Evolutionary conservation across 768 basidiomycete species (phyloP).

Genomic region (Boletus rex-veris): DNA sequence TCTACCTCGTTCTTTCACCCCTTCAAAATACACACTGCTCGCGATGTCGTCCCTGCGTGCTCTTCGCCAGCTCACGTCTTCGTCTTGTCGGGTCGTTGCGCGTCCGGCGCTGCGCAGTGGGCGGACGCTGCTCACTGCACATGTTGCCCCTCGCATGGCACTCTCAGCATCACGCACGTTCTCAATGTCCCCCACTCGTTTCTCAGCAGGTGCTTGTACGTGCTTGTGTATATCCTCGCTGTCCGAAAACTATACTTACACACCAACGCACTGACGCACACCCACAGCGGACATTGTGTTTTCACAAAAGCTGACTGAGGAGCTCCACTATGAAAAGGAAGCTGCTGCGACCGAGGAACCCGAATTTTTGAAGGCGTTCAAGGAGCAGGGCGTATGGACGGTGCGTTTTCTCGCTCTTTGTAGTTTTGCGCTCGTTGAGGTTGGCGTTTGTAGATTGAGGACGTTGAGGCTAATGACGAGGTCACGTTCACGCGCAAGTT

Average conservation of each 20-base stretch:
- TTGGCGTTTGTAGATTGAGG: conserved; percentile 53
- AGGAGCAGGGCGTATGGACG: conserved; percentile 71
- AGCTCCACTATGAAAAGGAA: conserved; percentile 84
- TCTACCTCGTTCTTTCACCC: neutral
- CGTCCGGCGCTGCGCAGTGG: conserved; percentile 26
- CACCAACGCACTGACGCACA: neutral
- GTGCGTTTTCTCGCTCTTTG: conserved; percentile 33
- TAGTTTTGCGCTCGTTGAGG: neutral
- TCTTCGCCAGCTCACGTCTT: conserved; percentile 52
- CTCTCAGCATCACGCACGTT: conserved; percentile 37
- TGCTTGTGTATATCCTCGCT: neutral
- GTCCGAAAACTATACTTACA: too few species aligned
- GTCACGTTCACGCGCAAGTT: conserved; percentile 78
- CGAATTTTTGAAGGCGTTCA: conserved; percentile 77
- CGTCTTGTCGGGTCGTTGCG: conserved; percentile 38
- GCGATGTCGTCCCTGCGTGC: conserved; percentile 62
- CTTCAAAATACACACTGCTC: neutral
- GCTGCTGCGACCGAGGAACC: conserved; percentile 46
- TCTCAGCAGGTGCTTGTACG: conserved; percentile 46
- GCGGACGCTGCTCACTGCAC: conserved; percentile 15
- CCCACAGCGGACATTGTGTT: conserved; percentile 68
- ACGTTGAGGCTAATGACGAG: conserved; percentile 73
- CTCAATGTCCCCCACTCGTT: conserved; percentile 36
- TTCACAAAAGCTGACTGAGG: conserved; percentile 70
- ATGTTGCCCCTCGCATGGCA: conserved; percentile 12